A percentile compares a stretch with the other conserved stretches of the same genome.
Conservation (phyloP, 2,329 filamentous ascomycete genomes). For the Colletotrichum sp. region DNA sequence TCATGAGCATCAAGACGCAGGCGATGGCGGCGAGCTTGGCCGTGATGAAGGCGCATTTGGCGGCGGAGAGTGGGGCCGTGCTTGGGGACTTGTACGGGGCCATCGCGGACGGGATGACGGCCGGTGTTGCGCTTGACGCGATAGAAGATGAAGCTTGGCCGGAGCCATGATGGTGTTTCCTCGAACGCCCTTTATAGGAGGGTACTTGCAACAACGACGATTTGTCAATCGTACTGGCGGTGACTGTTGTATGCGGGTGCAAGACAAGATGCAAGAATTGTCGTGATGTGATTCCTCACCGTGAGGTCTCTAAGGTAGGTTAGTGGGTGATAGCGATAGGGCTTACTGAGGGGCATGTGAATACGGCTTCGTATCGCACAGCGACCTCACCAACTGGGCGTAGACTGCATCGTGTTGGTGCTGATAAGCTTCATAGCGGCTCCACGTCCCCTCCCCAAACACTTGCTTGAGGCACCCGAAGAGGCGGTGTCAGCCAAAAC, state of each 20-base stretch:
- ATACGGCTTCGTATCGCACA: not conserved
- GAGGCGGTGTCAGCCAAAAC: not conserved
- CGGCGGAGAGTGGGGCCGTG: not conserved
- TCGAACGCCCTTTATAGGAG: not conserved
- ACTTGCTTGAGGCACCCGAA: not conserved
- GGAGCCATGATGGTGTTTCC: not conserved
- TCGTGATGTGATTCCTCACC: not conserved
- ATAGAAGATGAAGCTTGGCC: not conserved
- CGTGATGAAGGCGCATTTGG: not conserved
- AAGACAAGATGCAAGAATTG: not conserved
- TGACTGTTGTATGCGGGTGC: not conserved
- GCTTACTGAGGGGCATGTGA: not conserved
- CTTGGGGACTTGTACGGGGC: not conserved
- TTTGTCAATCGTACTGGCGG: not conserved
- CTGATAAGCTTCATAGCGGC: not conserved
- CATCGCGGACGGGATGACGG: not conserved
- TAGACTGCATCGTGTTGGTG: not conserved
- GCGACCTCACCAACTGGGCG: not conserved
- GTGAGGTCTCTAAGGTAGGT: not conserved
- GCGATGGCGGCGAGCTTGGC: not conserved
- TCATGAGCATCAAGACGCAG: not conserved
- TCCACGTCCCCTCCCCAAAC: not conserved
- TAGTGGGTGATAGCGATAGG: not conserved
- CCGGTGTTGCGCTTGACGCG: not conserved
- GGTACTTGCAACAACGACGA: not conserved